These are phyloP conservation scores for Sistotremastrum niveocremeum DNA, from an alignment of 768 basidiomycete genomes.

Conservation along the genomic window DNA sequence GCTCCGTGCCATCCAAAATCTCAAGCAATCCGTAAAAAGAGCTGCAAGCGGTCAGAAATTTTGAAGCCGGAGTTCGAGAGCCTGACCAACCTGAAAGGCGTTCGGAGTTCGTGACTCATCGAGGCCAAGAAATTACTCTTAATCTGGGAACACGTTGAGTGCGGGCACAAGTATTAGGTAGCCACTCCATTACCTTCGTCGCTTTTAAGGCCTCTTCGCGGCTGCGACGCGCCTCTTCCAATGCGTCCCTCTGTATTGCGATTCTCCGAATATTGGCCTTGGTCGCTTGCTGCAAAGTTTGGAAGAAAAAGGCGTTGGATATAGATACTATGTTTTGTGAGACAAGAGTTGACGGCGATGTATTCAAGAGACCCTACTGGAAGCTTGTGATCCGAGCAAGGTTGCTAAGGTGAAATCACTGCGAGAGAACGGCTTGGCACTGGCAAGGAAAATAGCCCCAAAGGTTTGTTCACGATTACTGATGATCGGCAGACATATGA, in stretches of 20 bases:
- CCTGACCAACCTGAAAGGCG: slow-evolving; percentile 50
- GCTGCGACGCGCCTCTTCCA: slow-evolving; percentile 57
- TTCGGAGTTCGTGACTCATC: slow-evolving; percentile 68
- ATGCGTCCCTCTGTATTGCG: slow-evolving; percentile 50
- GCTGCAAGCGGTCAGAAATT: slow-evolving; percentile 18
- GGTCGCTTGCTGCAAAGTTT: slow-evolving; percentile 61
- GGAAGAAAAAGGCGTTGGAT: slow-evolving; percentile 59
- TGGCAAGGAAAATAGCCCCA: slow-evolving; percentile 54
- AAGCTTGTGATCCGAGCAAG: slow-evolving; percentile 55
- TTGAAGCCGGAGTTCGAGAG: background rate
- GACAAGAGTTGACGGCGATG: too few species aligned
- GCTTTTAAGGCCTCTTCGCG: slow-evolving; percentile 63
- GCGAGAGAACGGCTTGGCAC: slow-evolving; percentile 49
- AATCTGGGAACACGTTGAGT: slow-evolving; percentile 27
- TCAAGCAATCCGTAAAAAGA: slow-evolving; percentile 70
- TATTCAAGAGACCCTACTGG: too few species aligned
- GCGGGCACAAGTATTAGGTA: background rate
- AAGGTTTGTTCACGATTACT: slow-evolving; percentile 67
- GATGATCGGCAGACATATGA: slow-evolving; percentile 58
- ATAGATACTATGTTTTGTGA: slow-evolving; percentile 34
- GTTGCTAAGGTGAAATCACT: slow-evolving; percentile 49
- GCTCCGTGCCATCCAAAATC: slow-evolving; percentile 56
- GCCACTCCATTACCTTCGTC: slow-evolving; percentile 35
- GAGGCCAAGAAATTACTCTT: slow-evolving; percentile 68
- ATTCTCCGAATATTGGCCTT: slow-evolving; percentile 69